phyloP scores from a whole-genome alignment of 192 early-diverging fungal genomes.

The Coemansia sp. region DNA sequence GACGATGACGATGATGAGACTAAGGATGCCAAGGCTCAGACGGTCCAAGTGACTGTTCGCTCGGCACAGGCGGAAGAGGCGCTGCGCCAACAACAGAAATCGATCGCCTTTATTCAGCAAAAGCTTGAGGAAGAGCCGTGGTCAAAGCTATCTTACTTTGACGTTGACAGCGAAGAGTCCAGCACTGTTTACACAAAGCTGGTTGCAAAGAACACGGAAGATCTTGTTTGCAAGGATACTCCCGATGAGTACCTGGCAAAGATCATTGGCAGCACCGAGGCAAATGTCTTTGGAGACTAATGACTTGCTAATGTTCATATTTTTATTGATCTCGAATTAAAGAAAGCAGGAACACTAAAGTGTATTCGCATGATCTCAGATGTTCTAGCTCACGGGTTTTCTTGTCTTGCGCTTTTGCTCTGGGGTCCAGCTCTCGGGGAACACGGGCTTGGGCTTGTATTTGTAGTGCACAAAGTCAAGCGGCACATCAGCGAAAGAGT shows the following conservation, averaged over 20 bases:
- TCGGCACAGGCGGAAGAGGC: slow-evolving; percentile 64
- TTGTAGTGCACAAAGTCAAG: slow-evolving; percentile 38
- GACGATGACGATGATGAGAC: slow-evolving; percentile 72
- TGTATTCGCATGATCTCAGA: background rate
- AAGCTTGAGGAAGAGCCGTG: slow-evolving; percentile 72
- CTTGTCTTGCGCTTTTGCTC: background rate
- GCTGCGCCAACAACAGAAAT: slow-evolving; percentile 59
- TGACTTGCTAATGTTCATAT: background rate
- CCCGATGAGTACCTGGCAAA: slow-evolving; percentile 37
- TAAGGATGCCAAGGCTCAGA: slow-evolving; percentile 31
- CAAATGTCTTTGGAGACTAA: slow-evolving; percentile 17
- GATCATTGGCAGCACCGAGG: slow-evolving; percentile 42
- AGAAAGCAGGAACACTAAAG: no score
- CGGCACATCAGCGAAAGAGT: slow-evolving; percentile 44
- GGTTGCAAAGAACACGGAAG: slow-evolving; percentile 30
- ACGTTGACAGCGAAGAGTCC: slow-evolving; percentile 47
- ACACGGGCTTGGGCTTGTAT: slow-evolving; percentile 25
- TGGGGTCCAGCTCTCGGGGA: slow-evolving; percentile 41
- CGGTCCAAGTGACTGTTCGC: slow-evolving; percentile 58
- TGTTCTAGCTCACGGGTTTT: background rate
- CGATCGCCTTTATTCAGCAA: slow-evolving; percentile 56
- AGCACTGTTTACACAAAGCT: slow-evolving; percentile 13
- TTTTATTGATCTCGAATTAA: no score
- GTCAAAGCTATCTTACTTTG: slow-evolving; percentile 65
- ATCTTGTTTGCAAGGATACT: slow-evolving; percentile 26